Base-by-base conservation (phyloP, 2,329 filamentous ascomycete species). In the Epichloe sibirici region DNA sequence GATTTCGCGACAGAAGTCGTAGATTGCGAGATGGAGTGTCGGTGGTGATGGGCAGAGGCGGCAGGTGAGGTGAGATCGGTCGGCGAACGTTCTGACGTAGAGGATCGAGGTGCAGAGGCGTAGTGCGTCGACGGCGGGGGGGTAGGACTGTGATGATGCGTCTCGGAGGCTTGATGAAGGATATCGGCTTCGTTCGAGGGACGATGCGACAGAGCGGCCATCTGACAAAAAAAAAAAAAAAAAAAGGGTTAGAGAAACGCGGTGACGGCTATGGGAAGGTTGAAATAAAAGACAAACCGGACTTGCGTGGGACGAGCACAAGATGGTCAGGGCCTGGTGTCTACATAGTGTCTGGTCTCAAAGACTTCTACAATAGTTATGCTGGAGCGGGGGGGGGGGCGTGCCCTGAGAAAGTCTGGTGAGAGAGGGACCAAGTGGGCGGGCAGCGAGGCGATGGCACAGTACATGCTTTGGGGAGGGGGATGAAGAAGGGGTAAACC, bases 191-290 rank as follows among this genome's bases (percentile, higher is more conserved):
- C 61, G 56, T 59, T 64, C 57, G 62, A 65, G 56, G 61, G 59
- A 60, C 61, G 61, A 58, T 67, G 63, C 61, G 66, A 68, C 62
- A 69, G 61, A 63, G 70, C 68, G 66, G 71, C 71, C 72, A 74
- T 75, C 72, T 74, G 73, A 68, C 66, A 63, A 58, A 61, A 60
- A 61, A 58, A 59, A 51, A 53, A 61, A n/a, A n/a, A n/a, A n/a
- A 51, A 54, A 59, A 57, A 62, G 57, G 54, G 54, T 42, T 21
- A 65, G 65, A 61, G 57, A 57, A 50, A 54, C 55, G 56, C 58
- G 58, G 61, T 62, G 59, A 61, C 59, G 61, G 59, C 62, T 62
- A 53, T 53, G 62, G 61, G 58, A 63, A 64, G 61, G 61, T 65
- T 64, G 60, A 66, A 65, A 65, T 65, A 66, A 62, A 54, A 61